These are phyloP conservation scores for Alternaria longipes DNA, from an alignment of 2,329 filamentous ascomycete species.

Conservation along the genomic window DNA sequence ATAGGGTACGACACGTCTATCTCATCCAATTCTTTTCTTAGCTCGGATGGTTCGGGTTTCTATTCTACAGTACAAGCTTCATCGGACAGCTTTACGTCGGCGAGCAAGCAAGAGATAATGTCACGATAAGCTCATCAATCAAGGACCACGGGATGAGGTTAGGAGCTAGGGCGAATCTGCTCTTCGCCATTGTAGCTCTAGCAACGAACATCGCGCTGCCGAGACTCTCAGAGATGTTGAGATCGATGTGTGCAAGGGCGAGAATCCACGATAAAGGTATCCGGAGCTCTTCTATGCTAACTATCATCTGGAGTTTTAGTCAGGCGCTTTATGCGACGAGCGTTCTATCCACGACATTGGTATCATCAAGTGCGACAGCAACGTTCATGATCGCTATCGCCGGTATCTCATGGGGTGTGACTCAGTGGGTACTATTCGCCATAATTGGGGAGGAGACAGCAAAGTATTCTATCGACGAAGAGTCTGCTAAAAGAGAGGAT, in stretches of 20 bases:
- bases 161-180: constrained; percentile 10
- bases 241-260: not conserved
- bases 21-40: constrained; percentile 71
- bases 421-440: not conserved
- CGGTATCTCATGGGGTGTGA: not conserved
- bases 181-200: constrained; percentile 18
- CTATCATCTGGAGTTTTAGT: not conserved
- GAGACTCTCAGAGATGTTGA: not conserved
- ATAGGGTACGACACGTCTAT: constrained; percentile 22
- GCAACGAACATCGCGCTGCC: not conserved
- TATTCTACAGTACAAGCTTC: constrained; percentile 41
- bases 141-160: constrained; percentile 13
- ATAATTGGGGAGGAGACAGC: not conserved
- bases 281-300: not conserved
- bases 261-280: fast-evolving
- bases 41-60: constrained; percentile 50
- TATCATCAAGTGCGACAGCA: not conserved
- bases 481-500: not conserved
- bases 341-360: not conserved
- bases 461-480: not conserved
- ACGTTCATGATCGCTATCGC: not conserved
- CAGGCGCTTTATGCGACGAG: not conserved
- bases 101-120: not conserved
- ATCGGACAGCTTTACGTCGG: constrained; percentile 23
- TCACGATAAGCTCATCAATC: constrained; percentile 1